Evolutionary conservation across 257 asterid species (phyloP), one percentile per base, ranked within the genome.

Genomic region (Paulownia fortunei): DNA sequence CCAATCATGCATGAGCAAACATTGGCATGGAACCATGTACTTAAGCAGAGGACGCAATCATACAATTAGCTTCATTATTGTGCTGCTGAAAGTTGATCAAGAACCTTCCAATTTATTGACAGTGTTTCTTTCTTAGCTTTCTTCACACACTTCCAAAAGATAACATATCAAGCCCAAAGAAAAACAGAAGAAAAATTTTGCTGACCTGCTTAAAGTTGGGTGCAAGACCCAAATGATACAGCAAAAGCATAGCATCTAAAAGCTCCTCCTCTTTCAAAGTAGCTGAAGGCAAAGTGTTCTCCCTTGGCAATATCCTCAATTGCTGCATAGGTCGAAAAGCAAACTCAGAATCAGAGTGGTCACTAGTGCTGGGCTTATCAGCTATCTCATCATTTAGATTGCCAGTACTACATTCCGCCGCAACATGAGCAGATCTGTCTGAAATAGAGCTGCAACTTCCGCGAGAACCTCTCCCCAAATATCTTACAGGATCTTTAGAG

Each of bases 181-280:
- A 69, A 60, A 69, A 61, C 30, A 16, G 0, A 34, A 21, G 18
- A 68, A 62, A 72, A 16, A 39, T 26, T 61, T n/a, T 18, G 67
- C 82, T 80, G 64, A 92, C 99, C 99, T 92, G 98, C 89, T 92
- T 94, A 86, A 92, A 93, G 78, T 94, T 93, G 30, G 99, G 99
- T 10, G 97, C 96, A 84, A 94, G 87, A 69, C 99, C 99, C 93
- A 94, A 84, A 86, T 92, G 96, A 84, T 94, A 92, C 44, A 94
- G 77, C 86, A 91, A 82, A 72, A 94, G 96, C 99, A 94, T 91
- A 73, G 94, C 91, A 88, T 94, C 98, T 67, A 94, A 81, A 80
- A 94, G 98, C 86, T 94, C 99, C 82, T 94, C 98, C 89, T 94
- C 99, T 80, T 91, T 94, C 52, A 94, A 84, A 61, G 96, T 84